These are phyloP conservation scores for Gnomoniopsis sp. DNA, from an alignment of 2,329 filamentous ascomycete genomes.

Conservation along the genomic window DNA sequence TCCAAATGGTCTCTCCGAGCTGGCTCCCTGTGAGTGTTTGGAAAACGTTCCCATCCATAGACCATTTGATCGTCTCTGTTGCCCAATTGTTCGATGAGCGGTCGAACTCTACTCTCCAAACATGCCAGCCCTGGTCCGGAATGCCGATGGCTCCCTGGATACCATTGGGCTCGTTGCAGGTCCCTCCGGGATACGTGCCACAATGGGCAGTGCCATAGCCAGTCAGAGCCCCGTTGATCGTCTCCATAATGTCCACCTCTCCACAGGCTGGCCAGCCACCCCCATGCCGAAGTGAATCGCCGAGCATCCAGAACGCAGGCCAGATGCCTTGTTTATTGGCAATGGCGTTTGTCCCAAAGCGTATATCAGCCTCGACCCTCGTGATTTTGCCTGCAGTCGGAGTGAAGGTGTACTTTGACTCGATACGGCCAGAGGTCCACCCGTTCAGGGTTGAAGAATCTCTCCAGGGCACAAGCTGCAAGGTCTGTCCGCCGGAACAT, in stretches of 20 bases:
- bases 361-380: slow-evolving; percentile 41
- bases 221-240: slow-evolving; percentile 41
- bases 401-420: slow-evolving; percentile 44
- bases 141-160: slow-evolving; percentile 33
- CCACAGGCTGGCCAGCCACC: slow-evolving; percentile 45
- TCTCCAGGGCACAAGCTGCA: slow-evolving; percentile 48
- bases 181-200: slow-evolving; percentile 30
- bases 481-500: slow-evolving; percentile 46
- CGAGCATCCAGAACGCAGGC: slow-evolving; percentile 53
- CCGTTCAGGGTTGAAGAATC: slow-evolving; percentile 28
- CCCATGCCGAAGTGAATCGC: slow-evolving; percentile 42
- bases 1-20: slow-evolving; percentile 41
- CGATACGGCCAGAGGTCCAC: slow-evolving; percentile 50
- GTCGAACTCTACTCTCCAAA: slow-evolving; percentile 46
- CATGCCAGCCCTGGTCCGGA: slow-evolving; percentile 46
- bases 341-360: slow-evolving; percentile 37
- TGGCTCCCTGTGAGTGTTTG: slow-evolving; percentile 39
- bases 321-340: slow-evolving; percentile 46
- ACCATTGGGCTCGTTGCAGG: slow-evolving; percentile 46
- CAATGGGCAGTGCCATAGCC: slow-evolving; percentile 49
- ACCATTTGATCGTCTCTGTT: slow-evolving; percentile 47
- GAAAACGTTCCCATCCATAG: slow-evolving; percentile 41
- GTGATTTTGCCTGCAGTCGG: slow-evolving; percentile 38
- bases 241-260: slow-evolving; percentile 50
- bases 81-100: slow-evolving; percentile 40